Conservation (phyloP, 257 asterid species). For the Solanum chiquidenum region DNA sequence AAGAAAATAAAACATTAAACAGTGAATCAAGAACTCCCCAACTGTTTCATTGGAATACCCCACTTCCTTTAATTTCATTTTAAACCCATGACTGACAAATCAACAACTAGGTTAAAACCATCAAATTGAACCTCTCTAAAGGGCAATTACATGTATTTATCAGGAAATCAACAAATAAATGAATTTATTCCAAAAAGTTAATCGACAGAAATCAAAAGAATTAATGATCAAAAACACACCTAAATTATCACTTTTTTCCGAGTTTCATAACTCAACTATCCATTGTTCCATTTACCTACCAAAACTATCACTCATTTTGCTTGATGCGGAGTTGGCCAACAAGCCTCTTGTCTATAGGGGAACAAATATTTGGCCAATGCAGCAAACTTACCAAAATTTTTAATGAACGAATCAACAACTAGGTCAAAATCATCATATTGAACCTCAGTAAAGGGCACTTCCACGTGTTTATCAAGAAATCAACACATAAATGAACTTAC, state of each 20-base stretch:
- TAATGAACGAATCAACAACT: background rate
- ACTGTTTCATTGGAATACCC: background rate
- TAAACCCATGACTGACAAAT: background rate
- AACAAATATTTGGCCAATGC: background rate
- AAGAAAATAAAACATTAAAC: background rate
- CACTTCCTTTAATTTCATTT: too few relatives aligned
- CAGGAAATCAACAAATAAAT: background rate
- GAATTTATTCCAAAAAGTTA: background rate
- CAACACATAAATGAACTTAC: background rate
- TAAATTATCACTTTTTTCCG: background rate
- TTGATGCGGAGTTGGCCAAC: background rate
- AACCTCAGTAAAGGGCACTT: background rate
- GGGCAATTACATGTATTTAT: background rate
- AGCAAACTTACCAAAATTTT: background rate
- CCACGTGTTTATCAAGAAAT: background rate
- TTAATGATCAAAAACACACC: background rate
- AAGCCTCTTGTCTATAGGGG: background rate
- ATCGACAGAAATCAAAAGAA: background rate
- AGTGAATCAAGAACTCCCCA: background rate
- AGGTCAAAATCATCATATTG: background rate
- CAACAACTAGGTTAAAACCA: background rate
- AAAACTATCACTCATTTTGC: background rate
- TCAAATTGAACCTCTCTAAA: background rate
- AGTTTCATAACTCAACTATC: background rate
- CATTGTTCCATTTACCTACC: background rate